Evolutionary conservation across 768 basidiomycete genomes (phyloP), one percentile per base, ranked within the genome.

Genomic region (Boletus reticuloceps): DNA sequence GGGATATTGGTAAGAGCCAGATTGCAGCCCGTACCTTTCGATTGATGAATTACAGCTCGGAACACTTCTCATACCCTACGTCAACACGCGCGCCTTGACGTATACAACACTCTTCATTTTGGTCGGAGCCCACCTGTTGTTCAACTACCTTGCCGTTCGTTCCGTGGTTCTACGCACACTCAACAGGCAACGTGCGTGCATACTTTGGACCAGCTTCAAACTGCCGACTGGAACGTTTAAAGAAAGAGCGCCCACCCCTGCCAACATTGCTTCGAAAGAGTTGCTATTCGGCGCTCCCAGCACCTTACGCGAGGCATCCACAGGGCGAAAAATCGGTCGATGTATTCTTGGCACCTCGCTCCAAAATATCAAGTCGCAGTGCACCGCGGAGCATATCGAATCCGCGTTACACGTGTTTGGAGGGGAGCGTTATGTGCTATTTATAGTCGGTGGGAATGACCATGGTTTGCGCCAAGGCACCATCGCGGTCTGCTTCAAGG

Each of bases 81-180:
- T 88, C 39, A 77, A 77, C 19, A 79, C 78, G 0, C 68, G 74
- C 3, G 65, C 64, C 32, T 61, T 75, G 29, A 88, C 82, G 2
- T 85, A 84, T 57, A 67, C 73, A 3, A 72, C 77, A 2, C 74
- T 88, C 4, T 73, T 82, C 51, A 12, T 76, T 20, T 75, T 88
- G 19, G 73, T 86, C 25, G 72, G 69, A 4, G 72, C 78, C 0
- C 87, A 89, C 60, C 74, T 88, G 9, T 51, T 68, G 16, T 73
- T 82, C 43, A 88, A 89, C 61, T 86, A 84, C 59, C 55, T 79
- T 16, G 86, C 80, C 13, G 82, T 89, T 14, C 78, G 80, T 11
- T 80, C 79, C 0, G 75, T 89, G 20, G 75, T 76, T 10, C 70
- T 88, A 34, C 79, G 80, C 29, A 73, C 82, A 1, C 73, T 87